Evolutionary conservation across 805 yeast species (phyloP).

Genomic region (Debaryomyces hansenii): DNA sequence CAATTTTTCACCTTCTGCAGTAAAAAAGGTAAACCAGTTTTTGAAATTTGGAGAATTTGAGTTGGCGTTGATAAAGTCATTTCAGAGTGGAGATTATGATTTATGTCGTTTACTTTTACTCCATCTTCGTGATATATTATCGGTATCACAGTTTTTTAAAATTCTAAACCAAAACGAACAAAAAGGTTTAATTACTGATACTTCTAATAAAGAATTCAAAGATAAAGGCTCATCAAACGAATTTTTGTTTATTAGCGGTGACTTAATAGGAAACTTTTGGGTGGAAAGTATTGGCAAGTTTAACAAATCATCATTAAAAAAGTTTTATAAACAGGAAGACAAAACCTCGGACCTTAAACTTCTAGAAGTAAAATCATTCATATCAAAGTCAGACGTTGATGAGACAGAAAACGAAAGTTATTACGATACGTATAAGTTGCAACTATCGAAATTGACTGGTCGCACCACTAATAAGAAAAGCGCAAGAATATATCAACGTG

Average conservation of each 20-base stretch:
- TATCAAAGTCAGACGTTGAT: conserved; percentile 12
- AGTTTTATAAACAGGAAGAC: conserved; percentile 33
- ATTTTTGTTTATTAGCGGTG: conserved; percentile 34
- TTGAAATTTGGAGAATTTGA: conserved; percentile 72
- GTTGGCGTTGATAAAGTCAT: conserved; percentile 65
- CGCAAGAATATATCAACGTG: conserved; percentile 23
- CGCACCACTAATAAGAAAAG: conserved; percentile 20
- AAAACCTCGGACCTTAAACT: conserved; percentile 14
- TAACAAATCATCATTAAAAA: conserved; percentile 22
- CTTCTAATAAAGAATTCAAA: conserved; percentile 24
- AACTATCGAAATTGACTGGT: conserved; percentile 20
- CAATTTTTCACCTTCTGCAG: conserved; percentile 63
- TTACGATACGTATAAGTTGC: conserved; percentile 23
- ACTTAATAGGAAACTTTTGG: conserved; percentile 41
- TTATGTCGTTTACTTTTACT: conserved; percentile 58
- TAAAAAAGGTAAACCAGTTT: conserved; percentile 57
- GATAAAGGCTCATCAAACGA: conserved; percentile 15
- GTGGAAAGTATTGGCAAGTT: conserved; percentile 25
- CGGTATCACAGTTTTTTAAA: conserved; percentile 69
- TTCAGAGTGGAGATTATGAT: conserved; percentile 60
- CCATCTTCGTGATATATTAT: conserved; percentile 51
- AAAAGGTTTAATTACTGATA: conserved; percentile 25
- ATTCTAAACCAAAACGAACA: conserved; percentile 52
- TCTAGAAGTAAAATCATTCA: conserved; percentile 15
- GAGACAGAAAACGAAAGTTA: conserved; percentile 11